Evolutionary conservation across 2,329 filamentous ascomycete species (phyloP).

Genomic region (Salinomyces thailandicus): DNA sequence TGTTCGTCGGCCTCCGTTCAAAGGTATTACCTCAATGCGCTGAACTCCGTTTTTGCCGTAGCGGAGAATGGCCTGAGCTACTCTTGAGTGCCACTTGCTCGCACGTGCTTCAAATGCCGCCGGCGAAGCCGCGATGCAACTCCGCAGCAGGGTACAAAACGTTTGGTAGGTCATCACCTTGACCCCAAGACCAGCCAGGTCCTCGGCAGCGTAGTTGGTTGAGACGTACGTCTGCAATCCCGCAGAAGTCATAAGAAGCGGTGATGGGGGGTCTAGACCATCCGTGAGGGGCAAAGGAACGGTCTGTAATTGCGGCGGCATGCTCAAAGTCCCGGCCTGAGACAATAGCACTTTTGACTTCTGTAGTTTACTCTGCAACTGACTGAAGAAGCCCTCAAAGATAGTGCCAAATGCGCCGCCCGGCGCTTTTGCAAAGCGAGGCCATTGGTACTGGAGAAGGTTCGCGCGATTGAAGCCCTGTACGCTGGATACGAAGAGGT

Average conservation of each 20-base stretch:
- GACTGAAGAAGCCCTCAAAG: conserved; percentile 4
- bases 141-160: not conserved
- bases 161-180: not conserved
- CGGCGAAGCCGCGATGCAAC: no score
- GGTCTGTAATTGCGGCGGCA: not conserved
- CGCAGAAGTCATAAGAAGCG: not conserved
- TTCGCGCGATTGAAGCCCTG: conserved; percentile 5
- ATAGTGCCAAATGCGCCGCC: conserved; percentile 4
- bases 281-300: not conserved
- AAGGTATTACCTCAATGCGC: not conserved
- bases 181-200: not conserved
- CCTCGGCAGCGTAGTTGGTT: not conserved
- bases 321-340: not conserved
- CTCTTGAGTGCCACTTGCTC: not conserved
- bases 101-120: no score
- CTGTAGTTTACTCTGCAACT: not conserved
- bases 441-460: conserved; percentile 10
- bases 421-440: conserved; percentile 3
- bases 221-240: not conserved
- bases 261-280: not conserved
- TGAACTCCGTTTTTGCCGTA: not conserved
- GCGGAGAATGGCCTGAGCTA: not conserved
- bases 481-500: conserved; percentile 6
- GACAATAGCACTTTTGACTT: not conserved
- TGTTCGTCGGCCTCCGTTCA: not conserved